These are phyloP conservation scores for Penicillium parvum DNA, from an alignment of 495 filamentous ascomycete species.

Conservation along the genomic window DNA sequence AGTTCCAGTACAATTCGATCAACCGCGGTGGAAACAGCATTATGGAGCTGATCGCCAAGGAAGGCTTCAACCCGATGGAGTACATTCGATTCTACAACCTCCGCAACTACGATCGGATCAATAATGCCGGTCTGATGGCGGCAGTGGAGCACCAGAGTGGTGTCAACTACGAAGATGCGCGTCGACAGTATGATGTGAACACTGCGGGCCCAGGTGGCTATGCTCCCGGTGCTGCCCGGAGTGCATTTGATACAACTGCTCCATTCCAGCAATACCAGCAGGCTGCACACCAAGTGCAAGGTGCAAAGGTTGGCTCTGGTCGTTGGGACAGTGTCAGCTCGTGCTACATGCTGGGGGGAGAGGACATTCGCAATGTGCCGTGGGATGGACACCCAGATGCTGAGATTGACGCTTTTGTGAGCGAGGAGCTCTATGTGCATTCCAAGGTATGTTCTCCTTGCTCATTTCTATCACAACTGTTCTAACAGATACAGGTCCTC, in stretches of 20 bases:
- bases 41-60: slow-evolving; percentile 68
- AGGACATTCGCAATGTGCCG: slow-evolving; percentile 69
- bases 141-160: slow-evolving; percentile 62
- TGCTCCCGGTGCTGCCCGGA: slow-evolving; percentile 27
- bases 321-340: slow-evolving; percentile 73
- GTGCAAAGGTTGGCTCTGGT: slow-evolving; percentile 30
- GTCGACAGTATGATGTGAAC: slow-evolving; percentile 58
- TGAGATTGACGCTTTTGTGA: slow-evolving; percentile 86
- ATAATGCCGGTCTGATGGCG: slow-evolving; percentile 60
- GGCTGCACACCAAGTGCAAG: slow-evolving; percentile 46
- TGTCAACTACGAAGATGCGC: slow-evolving; percentile 68
- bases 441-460: slow-evolving; percentile 55
- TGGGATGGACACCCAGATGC: slow-evolving; percentile 66
- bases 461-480: not conserved
- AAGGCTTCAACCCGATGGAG: slow-evolving; percentile 66
- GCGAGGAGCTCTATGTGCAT: slow-evolving; percentile 92
- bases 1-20: slow-evolving; percentile 88
- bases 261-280: slow-evolving; percentile 63
- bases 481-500: slow-evolving; percentile 52
- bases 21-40: slow-evolving; percentile 85
- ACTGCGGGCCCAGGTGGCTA: slow-evolving; percentile 34
- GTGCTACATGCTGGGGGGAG: slow-evolving; percentile 81
- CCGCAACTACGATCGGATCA: slow-evolving; percentile 88
- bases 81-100: slow-evolving; percentile 97
- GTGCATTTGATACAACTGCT: slow-evolving; percentile 38